phyloP scores from a whole-genome alignment of 805 yeast species.

The Metschnikowia proteae region DNA sequence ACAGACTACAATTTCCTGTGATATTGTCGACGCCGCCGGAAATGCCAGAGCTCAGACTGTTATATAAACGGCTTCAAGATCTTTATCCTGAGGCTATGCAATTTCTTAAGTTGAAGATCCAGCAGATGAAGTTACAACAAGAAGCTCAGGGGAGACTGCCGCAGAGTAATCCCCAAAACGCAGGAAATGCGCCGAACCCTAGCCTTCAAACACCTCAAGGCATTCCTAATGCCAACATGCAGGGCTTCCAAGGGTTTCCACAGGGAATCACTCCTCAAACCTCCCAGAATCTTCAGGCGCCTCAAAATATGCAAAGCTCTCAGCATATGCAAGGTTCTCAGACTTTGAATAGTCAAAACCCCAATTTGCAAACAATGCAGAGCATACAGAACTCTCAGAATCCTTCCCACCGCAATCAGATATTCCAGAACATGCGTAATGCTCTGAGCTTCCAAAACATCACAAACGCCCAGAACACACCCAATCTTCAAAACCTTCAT shows the following conservation, averaged over 20 bases:
- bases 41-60: constrained; percentile 48
- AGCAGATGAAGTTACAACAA: constrained; percentile 34
- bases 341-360: not conserved
- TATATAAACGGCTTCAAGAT: constrained; percentile 45
- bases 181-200: constrained; percentile 1
- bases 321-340: not conserved
- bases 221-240: not conserved
- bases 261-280: constrained; percentile 3
- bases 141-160: constrained; percentile 12
- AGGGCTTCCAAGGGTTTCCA: not conserved
- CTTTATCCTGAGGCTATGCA: constrained; percentile 54
- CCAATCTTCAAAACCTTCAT: constrained; percentile 1
- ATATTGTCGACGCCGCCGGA: constrained; percentile 54
- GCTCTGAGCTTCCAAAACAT: constrained; percentile 1
- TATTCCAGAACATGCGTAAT: constrained; percentile 3
- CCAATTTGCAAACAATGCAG: constrained; percentile 7
- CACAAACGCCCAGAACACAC: not conserved
- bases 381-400: constrained; percentile 6
- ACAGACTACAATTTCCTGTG: constrained; percentile 39
- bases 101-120: constrained; percentile 33
- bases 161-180: constrained; percentile 6
- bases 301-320: constrained; percentile 8
- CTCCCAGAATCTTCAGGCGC: constrained; percentile 11
- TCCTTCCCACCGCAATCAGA: not conserved
- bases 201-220: constrained; percentile 4